phyloP scores from a whole-genome alignment of 192 early-diverging fungal genomes.

The Backusella sp. region DNA sequence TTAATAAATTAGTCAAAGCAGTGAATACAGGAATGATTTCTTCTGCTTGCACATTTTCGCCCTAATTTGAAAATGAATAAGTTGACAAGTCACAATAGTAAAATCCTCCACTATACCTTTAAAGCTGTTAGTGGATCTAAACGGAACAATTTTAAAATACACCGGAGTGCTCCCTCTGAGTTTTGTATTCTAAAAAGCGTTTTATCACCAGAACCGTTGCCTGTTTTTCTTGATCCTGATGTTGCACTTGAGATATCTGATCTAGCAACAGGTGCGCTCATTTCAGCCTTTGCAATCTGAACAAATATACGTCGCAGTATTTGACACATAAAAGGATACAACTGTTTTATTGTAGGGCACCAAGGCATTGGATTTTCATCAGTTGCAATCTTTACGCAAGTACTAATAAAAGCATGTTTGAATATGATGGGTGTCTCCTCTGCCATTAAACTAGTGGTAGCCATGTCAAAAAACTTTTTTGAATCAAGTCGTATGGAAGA shows the following conservation, averaged over 20 bases:
- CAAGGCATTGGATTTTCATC: slow-evolving; percentile 62
- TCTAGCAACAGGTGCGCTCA: slow-evolving; percentile 52
- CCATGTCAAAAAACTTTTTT: slow-evolving; percentile 59
- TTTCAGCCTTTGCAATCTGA: slow-evolving; percentile 36
- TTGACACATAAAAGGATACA: slow-evolving; percentile 54
- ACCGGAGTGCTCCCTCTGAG: not conserved
- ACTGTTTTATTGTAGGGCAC: slow-evolving; percentile 55
- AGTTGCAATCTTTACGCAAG: slow-evolving; percentile 61
- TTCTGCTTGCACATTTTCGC: slow-evolving; percentile 44
- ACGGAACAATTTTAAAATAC: slow-evolving; percentile 5
- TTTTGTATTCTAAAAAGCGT: not conserved
- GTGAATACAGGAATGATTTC: slow-evolving; percentile 67
- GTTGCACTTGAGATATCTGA: not conserved
- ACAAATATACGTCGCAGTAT: slow-evolving; percentile 62
- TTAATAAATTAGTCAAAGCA: slow-evolving; percentile 50
- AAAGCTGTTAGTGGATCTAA: slow-evolving; percentile 65
- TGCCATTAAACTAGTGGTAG: slow-evolving; percentile 67
- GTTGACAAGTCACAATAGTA: not conserved
- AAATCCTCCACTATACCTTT: slow-evolving; percentile 39
- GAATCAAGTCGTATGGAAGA: slow-evolving; percentile 69
- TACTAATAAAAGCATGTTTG: slow-evolving; percentile 74
- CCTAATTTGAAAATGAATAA: slow-evolving; percentile 4
- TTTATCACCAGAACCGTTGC: not conserved
- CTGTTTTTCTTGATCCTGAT: slow-evolving; percentile 25
- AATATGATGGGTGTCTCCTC: slow-evolving; percentile 66